A percentile compares a stretch with the other conserved stretches of the same genome.
Conservation (phyloP, 2,329 filamentous ascomycete genomes). For the Pezicula carpinea region DNA sequence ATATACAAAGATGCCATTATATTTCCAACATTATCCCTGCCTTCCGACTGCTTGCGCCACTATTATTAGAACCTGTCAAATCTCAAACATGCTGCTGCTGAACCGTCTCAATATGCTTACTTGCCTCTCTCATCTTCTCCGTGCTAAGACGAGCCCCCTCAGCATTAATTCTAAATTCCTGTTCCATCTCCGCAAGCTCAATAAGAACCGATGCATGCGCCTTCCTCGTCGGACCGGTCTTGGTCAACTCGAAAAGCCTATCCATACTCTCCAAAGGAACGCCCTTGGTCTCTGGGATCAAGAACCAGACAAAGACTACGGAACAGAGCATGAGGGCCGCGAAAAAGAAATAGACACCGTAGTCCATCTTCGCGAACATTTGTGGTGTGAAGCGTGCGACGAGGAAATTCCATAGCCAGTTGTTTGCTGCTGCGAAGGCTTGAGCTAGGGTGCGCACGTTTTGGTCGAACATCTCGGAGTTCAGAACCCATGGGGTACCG, state of each 20-base stretch:
- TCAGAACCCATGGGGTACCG: conserved; percentile 71
- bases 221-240: conserved; percentile 11
- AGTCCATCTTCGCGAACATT: conserved; percentile 56
- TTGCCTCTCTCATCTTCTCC: not conserved
- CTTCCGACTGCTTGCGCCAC: too few species aligned
- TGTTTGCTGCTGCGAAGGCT: conserved; percentile 65
- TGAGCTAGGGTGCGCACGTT: conserved; percentile 67
- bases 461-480: conserved; percentile 71
- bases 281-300: conserved; percentile 62
- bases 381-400: conserved; percentile 63
- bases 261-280: conserved; percentile 64
- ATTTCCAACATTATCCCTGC: too few species aligned
- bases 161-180: conserved; percentile 4
- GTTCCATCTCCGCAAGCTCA: conserved; percentile 22
- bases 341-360: conserved; percentile 67
- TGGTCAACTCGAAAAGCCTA: conserved; percentile 44
- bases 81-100: too few species aligned
- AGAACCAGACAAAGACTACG: conserved; percentile 55
- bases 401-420: conserved; percentile 67
- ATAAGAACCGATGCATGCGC: conserved; percentile 22
- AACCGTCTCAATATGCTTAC: too few species aligned
- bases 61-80: too few species aligned
- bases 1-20: too few species aligned
- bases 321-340: conserved; percentile 56
- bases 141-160: not conserved